Evolutionary conservation across 2,329 filamentous ascomycete species (phyloP).

Genomic region (Colletotrichum noveboracense): DNA sequence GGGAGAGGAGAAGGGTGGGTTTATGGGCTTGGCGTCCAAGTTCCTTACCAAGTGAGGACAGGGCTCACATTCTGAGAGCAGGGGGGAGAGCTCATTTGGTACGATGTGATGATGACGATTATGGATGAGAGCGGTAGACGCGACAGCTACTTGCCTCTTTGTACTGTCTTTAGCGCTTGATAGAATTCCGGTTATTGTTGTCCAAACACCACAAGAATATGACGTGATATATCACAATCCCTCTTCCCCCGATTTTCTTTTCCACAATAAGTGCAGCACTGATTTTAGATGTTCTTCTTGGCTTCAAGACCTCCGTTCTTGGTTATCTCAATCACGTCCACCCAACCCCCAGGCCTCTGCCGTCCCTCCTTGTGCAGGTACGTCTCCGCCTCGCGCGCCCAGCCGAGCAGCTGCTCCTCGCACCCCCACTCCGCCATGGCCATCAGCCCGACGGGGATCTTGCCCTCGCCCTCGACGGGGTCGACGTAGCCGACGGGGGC

Average conservation of each 20-base stretch:
- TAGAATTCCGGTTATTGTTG: background rate
- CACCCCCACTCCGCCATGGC: slow-evolving; percentile 71
- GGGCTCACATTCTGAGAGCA: no score
- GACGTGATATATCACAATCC: background rate
- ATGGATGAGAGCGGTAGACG: background rate
- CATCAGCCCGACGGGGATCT: slow-evolving; percentile 65
- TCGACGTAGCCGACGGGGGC: slow-evolving; percentile 77
- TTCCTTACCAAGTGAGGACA: slow-evolving; percentile 37
- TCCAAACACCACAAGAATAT: background rate
- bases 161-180: background rate
- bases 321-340: slow-evolving; percentile 56
- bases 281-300: slow-evolving; percentile 7
- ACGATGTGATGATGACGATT: background rate
- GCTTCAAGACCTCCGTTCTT: slow-evolving; percentile 17
- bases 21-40: slow-evolving; percentile 54
- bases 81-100: background rate
- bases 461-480: slow-evolving; percentile 60
- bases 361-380: slow-evolving; percentile 60
- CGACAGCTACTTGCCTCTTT: background rate
- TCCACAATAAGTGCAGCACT: background rate
- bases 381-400: slow-evolving; percentile 61
- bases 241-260: background rate
- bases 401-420: slow-evolving; percentile 67
- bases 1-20: slow-evolving; percentile 54
- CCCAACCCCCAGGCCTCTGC: slow-evolving; percentile 58